phyloP scores from a whole-genome alignment of 768 basidiomycete genomes.

The Cystofilobasidium macerans region DNA sequence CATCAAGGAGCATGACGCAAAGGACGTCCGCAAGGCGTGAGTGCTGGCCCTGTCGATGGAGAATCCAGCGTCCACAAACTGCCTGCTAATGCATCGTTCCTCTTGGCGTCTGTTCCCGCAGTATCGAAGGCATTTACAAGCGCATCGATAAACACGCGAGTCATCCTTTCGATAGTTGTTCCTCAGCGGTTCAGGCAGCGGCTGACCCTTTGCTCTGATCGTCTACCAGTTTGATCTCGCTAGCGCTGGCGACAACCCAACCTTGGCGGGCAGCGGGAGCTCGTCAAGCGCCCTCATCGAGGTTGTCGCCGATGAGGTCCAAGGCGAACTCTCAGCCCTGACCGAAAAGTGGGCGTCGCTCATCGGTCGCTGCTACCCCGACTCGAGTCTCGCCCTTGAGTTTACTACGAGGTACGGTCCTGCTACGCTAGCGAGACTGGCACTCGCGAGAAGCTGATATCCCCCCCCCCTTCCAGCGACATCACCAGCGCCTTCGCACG shows the following conservation, averaged over 20 bases:
- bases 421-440: no score
- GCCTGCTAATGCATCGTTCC: no score
- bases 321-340: constrained; percentile 65
- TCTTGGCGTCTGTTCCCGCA: background rate
- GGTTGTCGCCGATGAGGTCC: constrained; percentile 83
- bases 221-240: constrained; percentile 20
- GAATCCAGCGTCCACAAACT: background rate
- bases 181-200: background rate
- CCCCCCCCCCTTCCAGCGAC: constrained; percentile 47
- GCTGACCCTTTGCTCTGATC: background rate
- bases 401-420: constrained; percentile 44
- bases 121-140: constrained; percentile 68
- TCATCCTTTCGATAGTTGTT: background rate
- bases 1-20: constrained; percentile 69
- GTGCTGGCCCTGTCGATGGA: background rate
- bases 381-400: constrained; percentile 60
- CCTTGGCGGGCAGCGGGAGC: no score
- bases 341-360: constrained; percentile 57
- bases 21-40: constrained; percentile 72
- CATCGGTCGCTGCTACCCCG: constrained; percentile 68
- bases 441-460: no score
- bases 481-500: constrained; percentile 68
- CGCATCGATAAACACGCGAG: constrained; percentile 88
- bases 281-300: constrained; percentile 46
- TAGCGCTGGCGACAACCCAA: constrained; percentile 34